These are phyloP conservation scores for Gentiana dahurica DNA, from an alignment of 257 asterid species.

Conservation along the genomic window DNA sequence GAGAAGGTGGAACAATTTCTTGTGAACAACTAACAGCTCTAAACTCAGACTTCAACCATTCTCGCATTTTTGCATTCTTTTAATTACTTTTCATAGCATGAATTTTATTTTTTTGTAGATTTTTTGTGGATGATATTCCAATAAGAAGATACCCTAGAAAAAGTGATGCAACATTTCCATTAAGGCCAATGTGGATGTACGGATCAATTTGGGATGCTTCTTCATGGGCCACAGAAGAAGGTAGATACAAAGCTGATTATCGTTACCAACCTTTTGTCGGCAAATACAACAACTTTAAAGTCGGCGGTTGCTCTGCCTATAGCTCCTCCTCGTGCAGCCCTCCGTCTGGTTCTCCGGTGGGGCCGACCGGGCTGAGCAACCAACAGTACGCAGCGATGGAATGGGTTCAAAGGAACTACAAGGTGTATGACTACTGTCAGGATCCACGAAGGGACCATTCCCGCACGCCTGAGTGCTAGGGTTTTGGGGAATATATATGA, in stretches of 20 bases:
- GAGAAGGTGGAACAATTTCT: too few relatives aligned
- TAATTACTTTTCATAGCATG: not conserved
- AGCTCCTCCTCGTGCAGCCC: conserved; percentile 31
- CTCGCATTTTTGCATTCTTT: not conserved
- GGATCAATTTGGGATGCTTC: conserved; percentile 96
- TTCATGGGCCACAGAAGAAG: conserved; percentile 87
- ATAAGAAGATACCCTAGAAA: conserved; percentile 63
- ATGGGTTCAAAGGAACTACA: conserved; percentile 50
- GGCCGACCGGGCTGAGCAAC: conserved; percentile 46
- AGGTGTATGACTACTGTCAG: conserved; percentile 61
- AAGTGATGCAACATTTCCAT: conserved; percentile 65
- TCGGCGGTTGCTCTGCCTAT: conserved; percentile 34
- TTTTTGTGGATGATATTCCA: conserved; percentile 80
- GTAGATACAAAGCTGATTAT: conserved; percentile 64
- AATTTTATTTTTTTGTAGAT: conserved; percentile 28
- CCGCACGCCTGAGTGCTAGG: conserved; percentile 66
- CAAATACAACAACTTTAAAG: conserved; percentile 51
- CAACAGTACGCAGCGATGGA: conserved; percentile 57
- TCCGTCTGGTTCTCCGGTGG: conserved; percentile 29
- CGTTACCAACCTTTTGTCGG: conserved; percentile 66
- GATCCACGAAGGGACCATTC: conserved; percentile 50
- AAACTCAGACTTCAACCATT: too few relatives aligned
- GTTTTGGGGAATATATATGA: too few relatives aligned
- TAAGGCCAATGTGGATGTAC: conserved; percentile 60
- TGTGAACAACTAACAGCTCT: too few relatives aligned